Evolutionary conservation across 2,329 filamentous ascomycete genomes (phyloP), one percentile per base, ranked within the genome.

Genomic region (Clarireedia paspali): DNA sequence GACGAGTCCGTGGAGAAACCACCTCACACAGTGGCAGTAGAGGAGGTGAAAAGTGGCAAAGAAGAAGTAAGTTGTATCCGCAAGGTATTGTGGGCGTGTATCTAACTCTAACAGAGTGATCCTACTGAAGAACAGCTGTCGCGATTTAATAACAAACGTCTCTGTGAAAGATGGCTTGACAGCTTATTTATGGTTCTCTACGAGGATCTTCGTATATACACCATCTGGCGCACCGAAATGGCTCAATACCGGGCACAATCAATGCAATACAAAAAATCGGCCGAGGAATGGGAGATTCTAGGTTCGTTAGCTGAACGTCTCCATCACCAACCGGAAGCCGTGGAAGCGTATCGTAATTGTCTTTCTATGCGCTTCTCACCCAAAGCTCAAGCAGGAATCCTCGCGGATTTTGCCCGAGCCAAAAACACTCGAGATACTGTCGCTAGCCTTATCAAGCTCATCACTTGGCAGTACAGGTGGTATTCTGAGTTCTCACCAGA

Each of bases 101-200:
- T 23, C 59, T 62, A 63, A 60, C 52, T 49, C 42, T 26, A 30
- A 12, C 63, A 88, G 85, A 75, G 75, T 15, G 79, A 84, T 57
- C 78, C 82, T 27, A 80, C 82, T 5, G 84, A 90, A 62, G 81
- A 86, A 56, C 80, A 88, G 63, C 88, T 95, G 64, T 91, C 91
- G 6, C 89, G 92, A 64, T 90, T 99, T 68, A 94, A 95, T 70
- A 96, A 96, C 72, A 99, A 99, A 75, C 87, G 94, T 0, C 82
- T 99, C 1, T 99, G 94, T 68, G 94, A 99, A 73, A 85, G 94
- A 64, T 99, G 94, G 94, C 81, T 99, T 2, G 94, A 99, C 72
- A 97, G 95, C 66, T 80, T 99, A 23, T 99, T 99, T 75, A 99
- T 99, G 94, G 94, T 97, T 0, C 80, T 99, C 2, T 99, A 99